These are phyloP conservation scores for Lentinula raphanica DNA, from an alignment of 768 basidiomycete species.

Conservation along the genomic window DNA sequence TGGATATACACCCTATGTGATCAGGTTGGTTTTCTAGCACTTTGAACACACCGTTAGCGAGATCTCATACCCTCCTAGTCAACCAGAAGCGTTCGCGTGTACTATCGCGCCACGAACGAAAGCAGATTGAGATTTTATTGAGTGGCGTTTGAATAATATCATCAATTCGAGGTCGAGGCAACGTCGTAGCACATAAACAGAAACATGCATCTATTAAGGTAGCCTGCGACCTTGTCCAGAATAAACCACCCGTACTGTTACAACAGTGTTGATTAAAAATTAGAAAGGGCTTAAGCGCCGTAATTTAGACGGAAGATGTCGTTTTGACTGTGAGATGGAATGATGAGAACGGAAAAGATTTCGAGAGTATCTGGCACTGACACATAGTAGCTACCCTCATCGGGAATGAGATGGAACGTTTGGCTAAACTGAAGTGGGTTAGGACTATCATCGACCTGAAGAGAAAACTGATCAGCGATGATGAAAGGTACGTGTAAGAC, in stretches of 20 bases:
- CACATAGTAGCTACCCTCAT: conserved; percentile 78
- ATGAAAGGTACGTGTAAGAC: neutral
- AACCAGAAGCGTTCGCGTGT: neutral
- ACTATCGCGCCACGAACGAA: neutral
- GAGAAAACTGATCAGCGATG: conserved; percentile 4
- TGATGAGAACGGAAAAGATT: neutral
- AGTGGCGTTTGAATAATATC: neutral
- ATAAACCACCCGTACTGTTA: neutral
- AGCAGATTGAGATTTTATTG: neutral
- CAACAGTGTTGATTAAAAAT: neutral
- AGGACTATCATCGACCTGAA: conserved; percentile 71
- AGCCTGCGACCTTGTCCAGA: neutral
- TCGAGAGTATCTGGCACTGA: conserved; percentile 32
- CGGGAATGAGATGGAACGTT: conserved; percentile 85
- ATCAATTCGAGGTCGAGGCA: neutral
- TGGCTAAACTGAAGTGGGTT: conserved; percentile 91
- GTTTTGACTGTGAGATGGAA: conserved; percentile 51
- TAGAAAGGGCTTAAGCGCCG: conserved; percentile 23
- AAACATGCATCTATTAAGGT: neutral
- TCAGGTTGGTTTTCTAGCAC: neutral
- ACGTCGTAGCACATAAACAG: neutral
- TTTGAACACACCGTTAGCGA: neutral
- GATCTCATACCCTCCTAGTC: neutral
- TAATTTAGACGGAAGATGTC: conserved; percentile 92
- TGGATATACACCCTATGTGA: neutral